Percentiles rank a stretch among this genome's conserved stretches.
Conservation (phyloP, 257 asterid genomes). For the Solanum piurae region DNA sequence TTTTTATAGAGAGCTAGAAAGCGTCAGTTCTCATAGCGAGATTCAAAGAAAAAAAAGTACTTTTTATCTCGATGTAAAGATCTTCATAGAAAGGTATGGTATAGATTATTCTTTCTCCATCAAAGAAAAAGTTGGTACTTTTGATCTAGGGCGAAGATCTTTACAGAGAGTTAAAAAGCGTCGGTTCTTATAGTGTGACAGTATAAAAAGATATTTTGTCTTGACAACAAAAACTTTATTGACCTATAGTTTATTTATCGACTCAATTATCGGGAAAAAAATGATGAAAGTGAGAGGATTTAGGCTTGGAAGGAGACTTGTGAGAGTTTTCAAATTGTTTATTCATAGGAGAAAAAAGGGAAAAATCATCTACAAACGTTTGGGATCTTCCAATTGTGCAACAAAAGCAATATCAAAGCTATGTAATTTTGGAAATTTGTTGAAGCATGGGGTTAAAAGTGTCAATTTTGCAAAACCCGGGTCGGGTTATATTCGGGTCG, state of each 20-base stretch:
- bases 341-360: constrained; percentile 16
- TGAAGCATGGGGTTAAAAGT: constrained; percentile 12
- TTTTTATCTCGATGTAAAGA: not conserved
- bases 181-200: no score
- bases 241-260: not conserved
- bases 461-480: constrained; percentile 1
- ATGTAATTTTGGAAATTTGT: constrained; percentile 22
- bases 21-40: not conserved
- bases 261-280: not conserved
- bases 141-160: not conserved
- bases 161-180: no score
- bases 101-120: no score
- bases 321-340: constrained; percentile 30
- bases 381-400: constrained; percentile 8
- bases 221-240: not conserved
- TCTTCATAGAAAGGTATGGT: not conserved
- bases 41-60: no score
- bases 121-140: not conserved
- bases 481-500: constrained; percentile 28
- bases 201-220: no score
- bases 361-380: not conserved
- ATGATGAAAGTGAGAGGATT: constrained; percentile 39
- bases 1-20: no score
- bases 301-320: constrained; percentile 26
- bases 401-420: constrained; percentile 21